Conservation (phyloP, 768 basidiomycete species). For the Pulveroboletus frians region DNA sequence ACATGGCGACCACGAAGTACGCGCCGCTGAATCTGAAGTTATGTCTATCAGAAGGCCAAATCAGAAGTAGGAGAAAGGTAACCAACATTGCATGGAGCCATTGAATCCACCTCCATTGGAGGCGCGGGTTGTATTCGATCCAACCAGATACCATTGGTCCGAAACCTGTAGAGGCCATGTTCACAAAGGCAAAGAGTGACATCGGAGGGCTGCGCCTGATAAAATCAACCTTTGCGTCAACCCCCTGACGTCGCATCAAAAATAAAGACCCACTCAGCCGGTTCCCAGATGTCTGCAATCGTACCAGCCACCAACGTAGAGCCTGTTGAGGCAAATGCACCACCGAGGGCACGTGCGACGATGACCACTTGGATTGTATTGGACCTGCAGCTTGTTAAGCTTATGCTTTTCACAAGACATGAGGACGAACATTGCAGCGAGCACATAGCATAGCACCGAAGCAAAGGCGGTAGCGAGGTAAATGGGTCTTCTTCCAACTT, state of each 20-base stretch:
- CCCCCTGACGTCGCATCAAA: background rate
- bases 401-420: background rate
- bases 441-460: slow-evolving; percentile 40
- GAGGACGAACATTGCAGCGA: slow-evolving; percentile 22
- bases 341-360: slow-evolving; percentile 55
- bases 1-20: slow-evolving; percentile 45
- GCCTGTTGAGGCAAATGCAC: slow-evolving; percentile 60
- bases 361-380: slow-evolving; percentile 53
- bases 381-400: slow-evolving; percentile 22
- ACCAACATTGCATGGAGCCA: slow-evolving; percentile 68
- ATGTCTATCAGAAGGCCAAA: background rate
- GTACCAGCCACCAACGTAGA: slow-evolving; percentile 69
- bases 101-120: slow-evolving; percentile 79
- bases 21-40: slow-evolving; percentile 43
- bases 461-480: slow-evolving; percentile 48
- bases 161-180: slow-evolving; percentile 57
- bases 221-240: background rate
- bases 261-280: slow-evolving; percentile 45
- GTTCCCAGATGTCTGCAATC: slow-evolving; percentile 61
- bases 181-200: slow-evolving; percentile 61
- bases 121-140: slow-evolving; percentile 52
- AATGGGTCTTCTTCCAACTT: slow-evolving; percentile 58
- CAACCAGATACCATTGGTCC: slow-evolving; percentile 63
- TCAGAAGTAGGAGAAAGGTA: background rate
- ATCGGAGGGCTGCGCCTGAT: slow-evolving; percentile 67